Evolutionary conservation across 805 yeast genomes (phyloP).

Genomic region (Zygoascus biomembranicola): DNA sequence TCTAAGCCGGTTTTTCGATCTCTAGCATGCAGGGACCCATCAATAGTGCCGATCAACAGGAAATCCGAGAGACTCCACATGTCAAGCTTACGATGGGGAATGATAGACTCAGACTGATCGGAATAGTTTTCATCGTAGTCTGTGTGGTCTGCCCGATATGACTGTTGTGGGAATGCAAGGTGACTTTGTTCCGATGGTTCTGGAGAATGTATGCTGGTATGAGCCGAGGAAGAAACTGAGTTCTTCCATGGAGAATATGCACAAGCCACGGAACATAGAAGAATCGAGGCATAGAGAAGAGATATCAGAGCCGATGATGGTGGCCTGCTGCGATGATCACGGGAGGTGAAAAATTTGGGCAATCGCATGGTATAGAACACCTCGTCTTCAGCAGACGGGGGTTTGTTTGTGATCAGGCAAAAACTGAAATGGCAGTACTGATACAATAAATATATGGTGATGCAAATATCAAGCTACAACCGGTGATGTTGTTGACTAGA

Average conservation of each 20-base stretch:
- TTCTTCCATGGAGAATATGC: background rate
- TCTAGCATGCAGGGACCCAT: slow-evolving; percentile 79
- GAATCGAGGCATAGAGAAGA: too few relatives aligned
- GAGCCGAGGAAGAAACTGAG: background rate
- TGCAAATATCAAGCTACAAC: too few relatives aligned
- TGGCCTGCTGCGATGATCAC: background rate
- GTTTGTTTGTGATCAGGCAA: too few relatives aligned
- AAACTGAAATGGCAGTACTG: too few relatives aligned
- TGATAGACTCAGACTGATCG: slow-evolving; percentile 8
- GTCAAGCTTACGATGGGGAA: slow-evolving; percentile 19
- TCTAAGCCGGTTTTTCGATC: slow-evolving; percentile 66
- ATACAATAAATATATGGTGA: too few relatives aligned
- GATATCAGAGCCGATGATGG: background rate
- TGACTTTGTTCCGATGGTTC: background rate
- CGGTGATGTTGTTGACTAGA: too few relatives aligned
- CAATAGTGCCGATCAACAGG: slow-evolving; percentile 68
- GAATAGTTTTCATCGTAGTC: background rate
- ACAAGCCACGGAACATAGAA: background rate
- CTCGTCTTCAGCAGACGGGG: too few relatives aligned
- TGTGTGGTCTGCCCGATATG: background rate
- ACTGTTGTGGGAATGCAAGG: background rate
- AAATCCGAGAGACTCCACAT: slow-evolving; percentile 50
- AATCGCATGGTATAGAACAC: background rate
- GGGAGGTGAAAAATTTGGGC: background rate
- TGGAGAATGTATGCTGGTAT: background rate